Evolutionary conservation across 1,284 basidiomycete species (phyloP).

Genomic region (Rhodotorula glutinis): DNA sequence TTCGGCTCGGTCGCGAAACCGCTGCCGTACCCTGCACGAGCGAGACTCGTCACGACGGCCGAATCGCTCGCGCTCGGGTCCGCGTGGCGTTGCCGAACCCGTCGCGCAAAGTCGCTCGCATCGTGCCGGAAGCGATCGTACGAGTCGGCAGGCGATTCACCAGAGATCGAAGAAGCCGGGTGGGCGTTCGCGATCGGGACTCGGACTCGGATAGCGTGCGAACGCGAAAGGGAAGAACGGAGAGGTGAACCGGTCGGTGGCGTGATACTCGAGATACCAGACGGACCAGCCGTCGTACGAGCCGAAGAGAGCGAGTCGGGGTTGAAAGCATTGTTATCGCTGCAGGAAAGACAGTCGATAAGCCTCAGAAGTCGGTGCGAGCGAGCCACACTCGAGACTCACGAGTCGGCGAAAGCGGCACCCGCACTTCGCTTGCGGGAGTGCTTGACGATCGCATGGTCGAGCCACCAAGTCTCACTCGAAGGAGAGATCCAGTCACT

Average conservation of each 20-base stretch:
- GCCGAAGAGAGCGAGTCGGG: slow-evolving; percentile 11
- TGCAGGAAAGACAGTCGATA: too few species aligned
- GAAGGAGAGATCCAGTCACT: slow-evolving; percentile 20
- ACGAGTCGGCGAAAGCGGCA: not conserved
- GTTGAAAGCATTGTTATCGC: not conserved
- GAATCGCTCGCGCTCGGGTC: not conserved
- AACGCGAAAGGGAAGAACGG: slow-evolving; percentile 12
- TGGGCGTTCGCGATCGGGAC: slow-evolving; percentile 8
- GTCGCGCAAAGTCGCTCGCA: slow-evolving; percentile 1
- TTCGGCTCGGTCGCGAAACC: slow-evolving; percentile 1
- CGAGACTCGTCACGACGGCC: not conserved
- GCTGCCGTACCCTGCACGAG: slow-evolving; percentile 10
- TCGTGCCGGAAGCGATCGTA: slow-evolving; percentile 14
- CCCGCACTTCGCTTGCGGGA: slow-evolving; percentile 1
- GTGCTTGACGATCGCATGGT: slow-evolving; percentile 19
- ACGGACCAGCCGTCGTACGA: not conserved
- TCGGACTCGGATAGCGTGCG: slow-evolving; percentile 10
- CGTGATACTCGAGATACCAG: not conserved
- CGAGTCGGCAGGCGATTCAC: not conserved
- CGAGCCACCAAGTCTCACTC: slow-evolving; percentile 35
- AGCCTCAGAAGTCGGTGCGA: not conserved
- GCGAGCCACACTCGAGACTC: not conserved
- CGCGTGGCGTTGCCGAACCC: not conserved
- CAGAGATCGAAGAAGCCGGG: not conserved
- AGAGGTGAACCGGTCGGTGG: not conserved